Evolutionary conservation across 768 basidiomycete species (phyloP).

Genomic region (Pleurotus citrinopileatus): DNA sequence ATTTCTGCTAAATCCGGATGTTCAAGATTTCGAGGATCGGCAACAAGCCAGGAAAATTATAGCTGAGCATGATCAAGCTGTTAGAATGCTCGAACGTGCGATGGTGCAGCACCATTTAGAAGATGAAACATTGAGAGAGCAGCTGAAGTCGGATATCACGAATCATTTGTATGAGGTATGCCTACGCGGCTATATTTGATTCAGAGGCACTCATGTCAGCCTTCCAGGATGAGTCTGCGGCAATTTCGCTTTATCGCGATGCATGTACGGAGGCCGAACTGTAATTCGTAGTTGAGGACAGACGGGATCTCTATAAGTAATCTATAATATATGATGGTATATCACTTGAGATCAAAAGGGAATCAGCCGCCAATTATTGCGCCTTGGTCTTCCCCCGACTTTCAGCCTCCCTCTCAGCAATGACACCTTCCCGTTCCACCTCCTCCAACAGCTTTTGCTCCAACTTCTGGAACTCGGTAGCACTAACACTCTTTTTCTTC

Average conservation of each 20-base stretch:
- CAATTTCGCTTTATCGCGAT: background rate
- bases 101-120: background rate
- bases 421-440: constrained; percentile 70
- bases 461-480: constrained; percentile 49
- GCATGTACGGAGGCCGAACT: too few species aligned
- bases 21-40: background rate
- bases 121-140: background rate
- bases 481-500: constrained; percentile 55
- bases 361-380: constrained; percentile 21
- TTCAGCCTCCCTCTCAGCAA: constrained; percentile 60
- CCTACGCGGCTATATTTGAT: background rate
- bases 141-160: background rate
- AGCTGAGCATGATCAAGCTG: background rate
- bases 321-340: background rate
- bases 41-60: background rate
- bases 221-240: background rate
- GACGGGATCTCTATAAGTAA: too few species aligned
- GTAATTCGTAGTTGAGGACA: too few species aligned
- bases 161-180: background rate
- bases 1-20: background rate
- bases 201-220: background rate
- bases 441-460: constrained; percentile 66
- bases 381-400: constrained; percentile 31
- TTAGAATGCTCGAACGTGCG: background rate
- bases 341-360: background rate